Percentiles rank a stretch among this genome's conserved stretches.
Conservation (phyloP, 169 alveolate species). For the Eimeria sp. region DNA sequence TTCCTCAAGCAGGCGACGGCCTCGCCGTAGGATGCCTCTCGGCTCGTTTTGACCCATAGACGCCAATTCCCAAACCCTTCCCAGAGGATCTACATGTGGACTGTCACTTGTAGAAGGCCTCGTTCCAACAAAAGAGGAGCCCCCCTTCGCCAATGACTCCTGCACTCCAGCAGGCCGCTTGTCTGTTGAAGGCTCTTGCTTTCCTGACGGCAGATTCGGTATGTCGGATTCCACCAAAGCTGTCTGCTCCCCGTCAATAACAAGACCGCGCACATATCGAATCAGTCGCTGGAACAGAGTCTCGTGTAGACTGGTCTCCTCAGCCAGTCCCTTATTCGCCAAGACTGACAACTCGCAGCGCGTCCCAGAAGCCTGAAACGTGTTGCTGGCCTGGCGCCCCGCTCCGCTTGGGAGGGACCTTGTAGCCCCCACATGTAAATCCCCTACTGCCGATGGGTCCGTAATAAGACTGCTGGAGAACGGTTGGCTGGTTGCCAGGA, state of each 20-base stretch:
- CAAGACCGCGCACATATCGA: neutral
- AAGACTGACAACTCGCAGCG: neutral
- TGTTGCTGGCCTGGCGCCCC: neutral
- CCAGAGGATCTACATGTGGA: neutral
- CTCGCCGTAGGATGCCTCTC: neutral
- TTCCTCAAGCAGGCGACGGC: neutral
- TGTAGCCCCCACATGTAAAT: neutral
- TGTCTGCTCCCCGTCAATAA: neutral
- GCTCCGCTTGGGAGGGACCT: neutral
- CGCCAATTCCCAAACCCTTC: neutral
- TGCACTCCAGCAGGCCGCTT: neutral
- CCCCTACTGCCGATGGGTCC: neutral
- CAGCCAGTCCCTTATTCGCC: neutral
- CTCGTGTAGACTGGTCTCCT: neutral
- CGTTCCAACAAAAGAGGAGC: neutral
- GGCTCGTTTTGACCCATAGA: neutral
- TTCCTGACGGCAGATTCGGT: neutral
- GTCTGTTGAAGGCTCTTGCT: neutral
- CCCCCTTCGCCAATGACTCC: neutral
- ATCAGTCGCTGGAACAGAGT: neutral
- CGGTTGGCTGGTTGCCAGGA: neutral
- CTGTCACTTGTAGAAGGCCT: neutral
- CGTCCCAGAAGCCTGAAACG: neutral
- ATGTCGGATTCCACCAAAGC: neutral
- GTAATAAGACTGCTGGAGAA: neutral